A percentile compares a stretch with the other conserved stretches of the same genome.
These are phyloP conservation scores for Botrytis sinoallii DNA, from an alignment of 2,329 filamentous ascomycete species.

Conservation along the genomic window DNA sequence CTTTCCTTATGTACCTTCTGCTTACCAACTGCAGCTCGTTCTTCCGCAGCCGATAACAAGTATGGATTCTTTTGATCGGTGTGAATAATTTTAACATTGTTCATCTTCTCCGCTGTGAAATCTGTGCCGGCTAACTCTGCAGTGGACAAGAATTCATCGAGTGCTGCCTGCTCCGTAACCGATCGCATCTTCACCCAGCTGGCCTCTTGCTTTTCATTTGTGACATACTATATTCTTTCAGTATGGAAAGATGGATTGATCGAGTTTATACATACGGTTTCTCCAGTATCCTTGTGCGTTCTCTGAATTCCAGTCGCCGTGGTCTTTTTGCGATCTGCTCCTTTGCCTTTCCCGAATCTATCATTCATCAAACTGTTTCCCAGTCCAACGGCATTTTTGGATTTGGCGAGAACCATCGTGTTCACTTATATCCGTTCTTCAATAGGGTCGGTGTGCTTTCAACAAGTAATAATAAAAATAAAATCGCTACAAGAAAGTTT, in stretches of 20 bases:
- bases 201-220: conserved; percentile 85
- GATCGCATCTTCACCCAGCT: conserved; percentile 99
- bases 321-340: conserved; percentile 73
- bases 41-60: conserved; percentile 79
- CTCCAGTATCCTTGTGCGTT: conserved; percentile 75
- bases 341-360: conserved; percentile 91
- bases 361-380: conserved; percentile 99
- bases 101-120: conserved; percentile 98
- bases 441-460: background rate
- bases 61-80: conserved; percentile 95
- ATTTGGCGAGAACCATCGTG: conserved; percentile 77
- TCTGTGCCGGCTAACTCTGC: conserved; percentile 97
- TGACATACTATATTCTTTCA: conserved; percentile 65
- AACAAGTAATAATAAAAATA: background rate
- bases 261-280: conserved; percentile 52
- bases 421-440: background rate
- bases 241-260: conserved; percentile 10
- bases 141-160: conserved; percentile 94
- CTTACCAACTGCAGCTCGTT: conserved; percentile 73
- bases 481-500: background rate
- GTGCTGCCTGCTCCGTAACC: conserved; percentile 91
- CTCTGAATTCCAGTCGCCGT: conserved; percentile 53
- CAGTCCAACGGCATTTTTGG: conserved; percentile 90
- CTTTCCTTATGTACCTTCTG: conserved; percentile 76
- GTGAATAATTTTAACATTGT: conserved; percentile 98